Conservation (phyloP, 139 green algal species). For the Chlorella sp. region DNA sequence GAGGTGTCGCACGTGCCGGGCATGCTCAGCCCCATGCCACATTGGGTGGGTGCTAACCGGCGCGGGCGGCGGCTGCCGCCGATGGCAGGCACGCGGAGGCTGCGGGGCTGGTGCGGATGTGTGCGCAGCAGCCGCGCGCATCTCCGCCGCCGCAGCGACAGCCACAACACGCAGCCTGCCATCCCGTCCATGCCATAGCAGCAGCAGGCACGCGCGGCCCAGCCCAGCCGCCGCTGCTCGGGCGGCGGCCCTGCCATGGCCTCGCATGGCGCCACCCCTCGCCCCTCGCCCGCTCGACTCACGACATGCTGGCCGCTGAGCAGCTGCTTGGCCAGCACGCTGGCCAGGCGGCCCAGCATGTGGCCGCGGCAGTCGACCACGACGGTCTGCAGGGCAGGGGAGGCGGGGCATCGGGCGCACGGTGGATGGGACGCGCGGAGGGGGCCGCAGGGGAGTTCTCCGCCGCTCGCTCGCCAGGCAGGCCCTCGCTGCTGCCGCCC, state of each 20-base stretch:
- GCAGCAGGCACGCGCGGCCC: too few relatives aligned
- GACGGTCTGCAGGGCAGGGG: slow-evolving; percentile 61
- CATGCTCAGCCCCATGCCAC: too few relatives aligned
- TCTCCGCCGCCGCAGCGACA: neutral
- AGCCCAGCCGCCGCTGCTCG: neutral
- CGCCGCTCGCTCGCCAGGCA: neutral
- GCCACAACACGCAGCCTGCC: too few relatives aligned
- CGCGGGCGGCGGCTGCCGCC: too few relatives aligned
- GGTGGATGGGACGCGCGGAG: too few relatives aligned
- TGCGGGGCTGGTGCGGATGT: neutral
- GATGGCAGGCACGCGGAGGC: neutral
- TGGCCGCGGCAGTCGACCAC: slow-evolving; percentile 95
- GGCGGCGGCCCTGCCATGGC: neutral
- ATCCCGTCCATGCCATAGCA: too few relatives aligned
- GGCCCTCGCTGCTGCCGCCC: neutral
- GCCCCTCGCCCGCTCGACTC: slow-evolving; percentile 13
- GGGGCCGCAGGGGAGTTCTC: too few relatives aligned
- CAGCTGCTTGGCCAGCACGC: slow-evolving; percentile 97
- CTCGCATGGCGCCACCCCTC: neutral
- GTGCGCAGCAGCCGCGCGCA: neutral
- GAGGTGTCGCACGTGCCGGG: neutral
- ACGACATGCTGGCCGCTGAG: slow-evolving; percentile 95
- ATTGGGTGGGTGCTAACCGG: too few relatives aligned
- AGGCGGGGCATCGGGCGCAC: too few relatives aligned
- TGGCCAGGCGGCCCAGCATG: slow-evolving; percentile 97